Conservation (phyloP, 2,329 filamentous ascomycete species). For the Colletotrichum trifolii region DNA sequence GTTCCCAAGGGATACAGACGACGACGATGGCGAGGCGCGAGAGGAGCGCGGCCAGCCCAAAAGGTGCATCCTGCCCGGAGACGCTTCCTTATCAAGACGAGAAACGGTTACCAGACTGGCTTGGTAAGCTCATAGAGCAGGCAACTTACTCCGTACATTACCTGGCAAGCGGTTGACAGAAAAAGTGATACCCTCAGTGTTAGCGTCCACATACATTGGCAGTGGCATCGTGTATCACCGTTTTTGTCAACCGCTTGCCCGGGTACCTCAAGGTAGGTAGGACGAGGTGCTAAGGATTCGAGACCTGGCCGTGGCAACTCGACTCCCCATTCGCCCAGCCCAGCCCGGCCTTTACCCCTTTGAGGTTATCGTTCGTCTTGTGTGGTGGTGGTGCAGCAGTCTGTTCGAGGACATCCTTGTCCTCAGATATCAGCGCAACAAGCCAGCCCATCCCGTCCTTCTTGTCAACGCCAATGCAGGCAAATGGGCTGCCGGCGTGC, state of each 20-base stretch:
- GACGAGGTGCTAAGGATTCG: conserved; percentile 5
- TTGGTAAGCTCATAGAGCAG: background rate
- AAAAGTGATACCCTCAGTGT: no score
- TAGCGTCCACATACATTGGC: no score
- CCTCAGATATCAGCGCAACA: conserved; percentile 22
- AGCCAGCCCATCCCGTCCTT: conserved; percentile 26
- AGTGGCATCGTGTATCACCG: no score
- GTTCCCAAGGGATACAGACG: no score
- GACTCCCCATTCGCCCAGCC: conserved; percentile 26
- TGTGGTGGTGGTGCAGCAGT: background rate
- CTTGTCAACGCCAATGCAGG: conserved; percentile 33
- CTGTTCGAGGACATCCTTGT: conserved; percentile 30
- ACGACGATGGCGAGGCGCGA: no score
- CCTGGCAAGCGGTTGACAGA: background rate
- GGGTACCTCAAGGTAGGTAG: background rate
- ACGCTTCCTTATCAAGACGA: no score
- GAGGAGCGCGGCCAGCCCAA: no score
- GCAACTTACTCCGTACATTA: background rate
- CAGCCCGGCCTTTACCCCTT: conserved; percentile 22
- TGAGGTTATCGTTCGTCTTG: conserved; percentile 24
- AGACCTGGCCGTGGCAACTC: conserved; percentile 1
- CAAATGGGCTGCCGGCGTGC: conserved; percentile 9
- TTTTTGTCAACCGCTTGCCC: background rate
- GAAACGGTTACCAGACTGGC: no score
- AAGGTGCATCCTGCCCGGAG: no score